phyloP scores from a whole-genome alignment of 2,329 filamentous ascomycete genomes.

The Arthrinium puccinioides region DNA sequence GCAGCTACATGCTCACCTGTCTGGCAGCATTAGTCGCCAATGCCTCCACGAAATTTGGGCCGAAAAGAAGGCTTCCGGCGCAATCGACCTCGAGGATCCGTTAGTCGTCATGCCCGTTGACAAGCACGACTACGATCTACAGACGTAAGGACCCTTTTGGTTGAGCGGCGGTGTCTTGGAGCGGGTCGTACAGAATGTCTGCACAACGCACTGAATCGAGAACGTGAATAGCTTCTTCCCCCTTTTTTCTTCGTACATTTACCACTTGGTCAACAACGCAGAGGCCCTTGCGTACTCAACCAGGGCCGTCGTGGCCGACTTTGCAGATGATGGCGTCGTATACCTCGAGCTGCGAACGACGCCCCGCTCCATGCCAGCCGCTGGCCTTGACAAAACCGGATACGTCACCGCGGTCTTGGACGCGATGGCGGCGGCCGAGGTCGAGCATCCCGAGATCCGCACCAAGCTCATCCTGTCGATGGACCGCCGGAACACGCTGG shows the following conservation, averaged over 20 bases:
- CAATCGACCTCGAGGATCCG: conserved; percentile 58
- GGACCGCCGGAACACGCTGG: conserved; percentile 55
- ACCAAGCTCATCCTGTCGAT: conserved; percentile 66
- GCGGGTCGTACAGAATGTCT: too few relatives aligned
- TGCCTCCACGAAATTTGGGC: conserved; percentile 71
- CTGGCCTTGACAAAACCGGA: conserved; percentile 47
- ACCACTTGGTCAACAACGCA: conserved; percentile 61
- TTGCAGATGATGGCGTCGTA: conserved; percentile 62
- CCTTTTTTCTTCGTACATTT: conserved; percentile 73
- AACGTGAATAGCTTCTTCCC: conserved; percentile 62
- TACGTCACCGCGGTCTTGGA: conserved; percentile 62
- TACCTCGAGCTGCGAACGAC: conserved; percentile 80
- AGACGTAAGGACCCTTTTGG: conserved; percentile 58
- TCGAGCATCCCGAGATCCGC: conserved; percentile 36
- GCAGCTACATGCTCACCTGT: conserved; percentile 74
- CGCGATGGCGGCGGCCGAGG: conserved; percentile 40
- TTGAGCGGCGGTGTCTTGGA: too few relatives aligned
- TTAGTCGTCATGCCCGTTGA: conserved; percentile 58
- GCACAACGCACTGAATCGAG: conserved; percentile 1
- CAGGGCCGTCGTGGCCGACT: conserved; percentile 55
- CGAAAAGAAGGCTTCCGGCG: conserved; percentile 44
- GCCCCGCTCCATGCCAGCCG: conserved; percentile 53
- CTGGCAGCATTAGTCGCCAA: conserved; percentile 66
- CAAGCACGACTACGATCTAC: conserved; percentile 65
- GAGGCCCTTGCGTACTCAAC: conserved; percentile 56